Percentiles rank a stretch among this genome's conserved stretches.
Evolutionary conservation across 1,284 basidiomycete genomes (phyloP).

Genomic region (Thecaphora thlaspeos): DNA sequence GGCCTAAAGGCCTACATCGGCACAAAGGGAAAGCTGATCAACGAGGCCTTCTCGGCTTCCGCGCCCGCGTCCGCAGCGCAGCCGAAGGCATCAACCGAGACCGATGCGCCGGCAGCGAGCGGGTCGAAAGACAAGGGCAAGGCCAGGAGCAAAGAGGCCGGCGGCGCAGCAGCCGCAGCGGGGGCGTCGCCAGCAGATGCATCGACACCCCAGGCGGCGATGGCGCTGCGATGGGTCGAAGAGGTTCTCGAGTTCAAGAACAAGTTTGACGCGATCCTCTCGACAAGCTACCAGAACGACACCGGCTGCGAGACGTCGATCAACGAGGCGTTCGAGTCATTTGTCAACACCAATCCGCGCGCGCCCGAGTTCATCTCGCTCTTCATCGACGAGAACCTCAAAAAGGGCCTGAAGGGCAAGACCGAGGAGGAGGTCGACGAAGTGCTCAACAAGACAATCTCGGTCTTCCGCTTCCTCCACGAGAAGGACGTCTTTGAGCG

Average conservation of each 20-base stretch:
- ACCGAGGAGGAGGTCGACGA: constrained; percentile 85
- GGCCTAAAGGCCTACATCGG: constrained; percentile 75
- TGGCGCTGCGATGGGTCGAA: constrained; percentile 90
- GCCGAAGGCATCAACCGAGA: constrained; percentile 1
- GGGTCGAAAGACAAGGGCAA: constrained; percentile 13
- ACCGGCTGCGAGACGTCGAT: constrained; percentile 74
- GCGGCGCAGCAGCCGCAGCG: constrained; percentile 3
- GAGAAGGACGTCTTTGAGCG: constrained; percentile 98
- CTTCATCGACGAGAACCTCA: constrained; percentile 95
- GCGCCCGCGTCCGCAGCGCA: constrained; percentile 3
- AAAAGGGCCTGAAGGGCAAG: constrained; percentile 94
- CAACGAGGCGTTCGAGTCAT: constrained; percentile 91
- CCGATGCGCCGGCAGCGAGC: constrained; percentile 4
- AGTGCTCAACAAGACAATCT: constrained; percentile 91
- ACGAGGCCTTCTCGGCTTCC: constrained; percentile 61
- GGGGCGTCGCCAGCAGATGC: no score
- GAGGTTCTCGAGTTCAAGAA: constrained; percentile 88
- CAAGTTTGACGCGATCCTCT: constrained; percentile 78
- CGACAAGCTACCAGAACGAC: constrained; percentile 71
- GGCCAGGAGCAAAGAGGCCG: constrained; percentile 9
- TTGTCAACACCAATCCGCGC: constrained; percentile 85
- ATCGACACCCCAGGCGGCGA: constrained; percentile 49
- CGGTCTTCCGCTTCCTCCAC: constrained; percentile 86
- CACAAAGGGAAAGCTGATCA: constrained; percentile 77
- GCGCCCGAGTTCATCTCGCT: constrained; percentile 93